Evolutionary conservation across 495 filamentous ascomycete genomes (phyloP).

Genomic region (Talaromyces thailandensis): DNA sequence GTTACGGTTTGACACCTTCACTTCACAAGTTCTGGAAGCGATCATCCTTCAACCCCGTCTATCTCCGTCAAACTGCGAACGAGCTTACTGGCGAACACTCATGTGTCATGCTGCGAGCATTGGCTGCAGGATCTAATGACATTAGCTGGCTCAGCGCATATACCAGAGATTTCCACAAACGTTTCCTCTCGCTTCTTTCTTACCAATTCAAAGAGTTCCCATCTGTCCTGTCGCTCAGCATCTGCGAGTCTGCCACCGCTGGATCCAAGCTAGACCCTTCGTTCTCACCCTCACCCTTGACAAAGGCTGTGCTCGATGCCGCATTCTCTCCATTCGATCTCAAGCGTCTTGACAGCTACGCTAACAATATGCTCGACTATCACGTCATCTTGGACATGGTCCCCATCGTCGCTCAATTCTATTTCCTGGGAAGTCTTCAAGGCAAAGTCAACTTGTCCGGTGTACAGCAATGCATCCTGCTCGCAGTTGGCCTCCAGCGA

Average conservation of each 20-base stretch:
- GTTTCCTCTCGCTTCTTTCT: slow-evolving; percentile 79
- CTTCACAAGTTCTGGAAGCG: slow-evolving; percentile 98
- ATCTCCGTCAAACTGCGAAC: slow-evolving; percentile 91
- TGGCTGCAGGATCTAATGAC: slow-evolving; percentile 52
- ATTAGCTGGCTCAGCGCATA: slow-evolving; percentile 81
- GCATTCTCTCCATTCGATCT: slow-evolving; percentile 84
- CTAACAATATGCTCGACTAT: slow-evolving; percentile 94
- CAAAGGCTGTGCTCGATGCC: slow-evolving; percentile 63
- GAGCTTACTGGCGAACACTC: slow-evolving; percentile 96
- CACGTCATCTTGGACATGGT: slow-evolving; percentile 94
- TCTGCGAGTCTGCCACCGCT: slow-evolving; percentile 73
- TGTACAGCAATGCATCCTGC: slow-evolving; percentile 75
- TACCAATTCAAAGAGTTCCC: slow-evolving; percentile 89
- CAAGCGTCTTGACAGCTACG: slow-evolving; percentile 88
- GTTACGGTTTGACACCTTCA: slow-evolving; percentile 79
- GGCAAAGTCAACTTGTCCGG: slow-evolving; percentile 58
- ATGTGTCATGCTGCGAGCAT: slow-evolving; percentile 87
- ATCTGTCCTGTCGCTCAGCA: slow-evolving; percentile 69
- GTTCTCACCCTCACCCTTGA: slow-evolving; percentile 43
- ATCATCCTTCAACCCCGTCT: slow-evolving; percentile 78
- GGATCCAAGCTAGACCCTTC: slow-evolving; percentile 54
- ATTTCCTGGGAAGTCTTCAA: slow-evolving; percentile 70
- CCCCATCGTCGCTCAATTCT: slow-evolving; percentile 67
- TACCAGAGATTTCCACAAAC: slow-evolving; percentile 81
- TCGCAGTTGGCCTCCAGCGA: slow-evolving; percentile 81